phyloP scores from a whole-genome alignment of 2,329 filamentous ascomycete species.

The Venturia pyrina region DNA sequence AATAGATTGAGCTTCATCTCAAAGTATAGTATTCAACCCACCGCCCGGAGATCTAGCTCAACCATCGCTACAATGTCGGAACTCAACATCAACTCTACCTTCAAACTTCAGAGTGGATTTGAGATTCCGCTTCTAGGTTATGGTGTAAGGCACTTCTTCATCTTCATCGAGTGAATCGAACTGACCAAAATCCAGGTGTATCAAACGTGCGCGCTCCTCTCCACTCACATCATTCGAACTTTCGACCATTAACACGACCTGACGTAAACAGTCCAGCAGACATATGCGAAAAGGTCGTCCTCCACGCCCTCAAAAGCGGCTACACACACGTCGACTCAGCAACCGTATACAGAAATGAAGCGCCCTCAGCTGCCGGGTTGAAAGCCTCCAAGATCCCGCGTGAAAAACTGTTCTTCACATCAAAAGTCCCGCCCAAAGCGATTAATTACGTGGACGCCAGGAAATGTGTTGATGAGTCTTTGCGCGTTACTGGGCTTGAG shows the following conservation, averaged over 20 bases:
- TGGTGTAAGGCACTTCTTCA: conserved; percentile 35
- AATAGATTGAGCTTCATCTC: neutral
- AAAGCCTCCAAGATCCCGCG: conserved; percentile 41
- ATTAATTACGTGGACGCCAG: conserved; percentile 57
- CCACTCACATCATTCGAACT: neutral
- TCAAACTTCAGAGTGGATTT: conserved; percentile 48
- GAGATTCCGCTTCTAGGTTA: conserved; percentile 52
- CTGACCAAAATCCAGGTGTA: conserved; percentile 23
- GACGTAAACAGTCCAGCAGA: conserved; percentile 40
- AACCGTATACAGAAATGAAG: conserved; percentile 48
- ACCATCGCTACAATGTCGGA: conserved; percentile 27
- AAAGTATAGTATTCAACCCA: neutral
- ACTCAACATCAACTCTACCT: conserved; percentile 37
- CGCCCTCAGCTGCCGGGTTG: conserved; percentile 43
- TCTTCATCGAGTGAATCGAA: conserved; percentile 19
- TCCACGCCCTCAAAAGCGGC: conserved; percentile 45
- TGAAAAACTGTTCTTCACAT: conserved; percentile 51
- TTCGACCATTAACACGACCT: conserved; percentile 10
- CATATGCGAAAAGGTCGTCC: conserved; percentile 46
- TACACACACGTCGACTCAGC: conserved; percentile 54
- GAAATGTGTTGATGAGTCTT: conserved; percentile 51
- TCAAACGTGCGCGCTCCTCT: conserved; percentile 24
- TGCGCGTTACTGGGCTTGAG: conserved; percentile 45
- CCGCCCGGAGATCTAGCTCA: neutral
- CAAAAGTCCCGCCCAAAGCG: conserved; percentile 43